Evolutionary conservation across 139 green algal genomes (phyloP), one percentile per base, ranked within the genome.

Genomic region (Monoraphidium neglectum): DNA sequence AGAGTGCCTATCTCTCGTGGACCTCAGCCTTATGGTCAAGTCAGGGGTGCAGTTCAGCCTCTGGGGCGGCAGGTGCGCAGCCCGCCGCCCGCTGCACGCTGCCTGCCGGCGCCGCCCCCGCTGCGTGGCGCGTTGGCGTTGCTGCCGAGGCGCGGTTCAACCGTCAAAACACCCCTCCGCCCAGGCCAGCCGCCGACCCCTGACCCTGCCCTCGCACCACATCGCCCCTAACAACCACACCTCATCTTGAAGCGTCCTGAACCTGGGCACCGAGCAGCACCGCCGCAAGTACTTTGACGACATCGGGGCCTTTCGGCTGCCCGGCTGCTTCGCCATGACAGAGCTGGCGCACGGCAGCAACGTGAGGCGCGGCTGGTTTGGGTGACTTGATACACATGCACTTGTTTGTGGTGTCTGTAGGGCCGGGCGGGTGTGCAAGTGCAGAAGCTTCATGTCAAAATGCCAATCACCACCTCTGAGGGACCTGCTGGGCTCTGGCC

Each of bases 311-410:
- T 91, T 95, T 51, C 60, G 79, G 40, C 73, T 88, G 66, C 87
- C 87, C 10, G 93, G 93, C 30, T 96, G 92, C 83, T 97, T 97
- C 72, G 92, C 91, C 0, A 96, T 97, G 93, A 97, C 93, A 3
- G 93, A 97, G 86, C 82, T 97, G 67, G 88, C 90, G 49, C 92
- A 96, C 78, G 93, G 90, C 59, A 88, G 74, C 80, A 95, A 95
- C 68, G 93, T 95, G 69, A 51, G 80, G 51, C 8, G 18, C 28
- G 36, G 40, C 37, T 61, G 46, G 30, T 24, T 40, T 4, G 37
- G 37, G 61, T 68, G 32, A 12, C 24, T 24, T 30, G 70, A 54
- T 66, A 12, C 40, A 36, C 66, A 23, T 4, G 26, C 40, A 24
- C 66, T 67, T 18, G 18, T 21, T 28, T 18, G 51, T 18, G 51